Conservation (phyloP, 1,284 basidiomycete genomes). For the Fistulina hepatica region DNA sequence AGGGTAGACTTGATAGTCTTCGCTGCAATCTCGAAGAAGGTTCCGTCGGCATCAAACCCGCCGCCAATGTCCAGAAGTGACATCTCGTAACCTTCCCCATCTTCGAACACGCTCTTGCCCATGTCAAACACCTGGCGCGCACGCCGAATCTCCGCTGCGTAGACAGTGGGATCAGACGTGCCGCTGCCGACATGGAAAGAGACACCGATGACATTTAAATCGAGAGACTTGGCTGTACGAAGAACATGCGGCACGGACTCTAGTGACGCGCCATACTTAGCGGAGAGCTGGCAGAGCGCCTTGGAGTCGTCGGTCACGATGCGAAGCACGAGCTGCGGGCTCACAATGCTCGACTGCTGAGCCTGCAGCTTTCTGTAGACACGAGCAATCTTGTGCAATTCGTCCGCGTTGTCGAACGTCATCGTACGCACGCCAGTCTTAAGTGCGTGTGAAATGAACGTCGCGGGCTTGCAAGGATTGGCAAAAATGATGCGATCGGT, state of each 20-base stretch:
- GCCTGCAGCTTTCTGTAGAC: no score
- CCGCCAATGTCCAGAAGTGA: constrained; percentile 88
- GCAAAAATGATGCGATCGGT: constrained; percentile 90
- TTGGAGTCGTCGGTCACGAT: constrained; percentile 97
- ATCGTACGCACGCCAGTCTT: constrained; percentile 78
- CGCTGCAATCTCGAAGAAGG: constrained; percentile 76
- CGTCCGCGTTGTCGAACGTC: constrained; percentile 98
- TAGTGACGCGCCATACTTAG: constrained; percentile 96
- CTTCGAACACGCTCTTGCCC: constrained; percentile 43
- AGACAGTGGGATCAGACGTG: constrained; percentile 87
- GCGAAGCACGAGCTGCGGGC: constrained; percentile 83
- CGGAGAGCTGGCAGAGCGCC: constrained; percentile 85
- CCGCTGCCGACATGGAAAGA: constrained; percentile 98
- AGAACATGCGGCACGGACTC: constrained; percentile 74
- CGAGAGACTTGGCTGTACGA: constrained; percentile 68
- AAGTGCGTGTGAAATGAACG: constrained; percentile 83
- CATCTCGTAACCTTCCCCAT: constrained; percentile 74
- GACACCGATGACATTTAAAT: constrained; percentile 85
- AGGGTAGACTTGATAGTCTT: constrained; percentile 64
- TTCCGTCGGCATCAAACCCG: constrained; percentile 84
- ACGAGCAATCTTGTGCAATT: constrained; percentile 90
- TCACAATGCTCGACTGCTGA: no score
- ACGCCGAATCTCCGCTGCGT: constrained; percentile 81
- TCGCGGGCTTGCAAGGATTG: constrained; percentile 96
- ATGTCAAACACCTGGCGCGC: constrained; percentile 84